Conservation (phyloP, 371 early-diverging fungal species). For the Rhizopus stolonifer region DNA sequence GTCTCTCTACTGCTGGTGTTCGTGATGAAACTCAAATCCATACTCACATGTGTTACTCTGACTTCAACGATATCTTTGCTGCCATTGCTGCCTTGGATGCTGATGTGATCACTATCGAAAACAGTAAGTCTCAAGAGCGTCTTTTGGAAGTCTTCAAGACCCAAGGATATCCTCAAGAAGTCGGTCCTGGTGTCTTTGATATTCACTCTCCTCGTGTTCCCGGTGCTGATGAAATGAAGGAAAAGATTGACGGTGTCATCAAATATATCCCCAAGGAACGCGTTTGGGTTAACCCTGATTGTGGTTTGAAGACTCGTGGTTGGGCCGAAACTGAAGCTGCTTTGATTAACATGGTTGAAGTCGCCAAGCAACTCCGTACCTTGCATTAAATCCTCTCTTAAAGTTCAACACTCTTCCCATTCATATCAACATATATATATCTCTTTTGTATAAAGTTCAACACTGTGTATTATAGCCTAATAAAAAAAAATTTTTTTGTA, state of each 20-base stretch:
- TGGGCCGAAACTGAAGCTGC: constrained; percentile 91
- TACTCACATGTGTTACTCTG: constrained; percentile 97
- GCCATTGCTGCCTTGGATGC: constrained; percentile 90
- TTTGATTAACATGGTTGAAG: constrained; percentile 82
- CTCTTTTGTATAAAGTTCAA: constrained; percentile 28
- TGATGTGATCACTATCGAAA: constrained; percentile 96
- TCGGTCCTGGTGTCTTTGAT: constrained; percentile 96
- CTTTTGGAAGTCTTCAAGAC: constrained; percentile 83
- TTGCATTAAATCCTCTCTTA: constrained; percentile 23
- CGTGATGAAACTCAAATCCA: constrained; percentile 92
- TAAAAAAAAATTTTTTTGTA: constrained; percentile 4
- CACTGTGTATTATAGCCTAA: constrained; percentile 21
- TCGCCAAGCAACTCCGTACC: constrained; percentile 72
- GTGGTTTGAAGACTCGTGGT: constrained; percentile 95
- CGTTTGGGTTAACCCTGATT: constrained; percentile 97
- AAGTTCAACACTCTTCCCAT: constrained; percentile 23
- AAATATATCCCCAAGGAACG: constrained; percentile 73
- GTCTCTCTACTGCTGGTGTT: constrained; percentile 88
- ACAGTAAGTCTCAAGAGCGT: constrained; percentile 94
- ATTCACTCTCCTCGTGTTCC: constrained; percentile 97
- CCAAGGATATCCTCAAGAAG: constrained; percentile 83
- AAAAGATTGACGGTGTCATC: constrained; percentile 75
- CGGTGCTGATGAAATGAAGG: constrained; percentile 83
- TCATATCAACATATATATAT: constrained; percentile 2
- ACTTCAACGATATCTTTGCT: constrained; percentile 96